Percentiles rank a stretch among this genome's conserved stretches.
Evolutionary conservation across 805 yeast genomes (phyloP).

Genomic region (Allodekkera sacchari): DNA sequence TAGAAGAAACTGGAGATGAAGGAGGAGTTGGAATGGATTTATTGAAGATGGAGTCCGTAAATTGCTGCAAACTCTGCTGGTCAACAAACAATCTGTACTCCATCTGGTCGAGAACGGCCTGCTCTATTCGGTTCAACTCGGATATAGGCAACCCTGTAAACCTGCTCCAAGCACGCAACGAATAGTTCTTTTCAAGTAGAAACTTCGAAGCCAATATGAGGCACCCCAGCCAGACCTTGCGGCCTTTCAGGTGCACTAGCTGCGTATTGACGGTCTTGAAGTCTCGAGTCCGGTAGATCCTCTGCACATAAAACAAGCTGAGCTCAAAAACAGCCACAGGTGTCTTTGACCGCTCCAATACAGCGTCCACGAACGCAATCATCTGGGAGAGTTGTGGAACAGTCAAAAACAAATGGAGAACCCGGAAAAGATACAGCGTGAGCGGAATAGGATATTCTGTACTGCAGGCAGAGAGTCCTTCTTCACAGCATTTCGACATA

Average conservation of each 20-base stretch:
- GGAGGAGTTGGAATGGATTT: constrained; percentile 10
- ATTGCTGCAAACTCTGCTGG: neutral
- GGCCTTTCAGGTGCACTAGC: neutral
- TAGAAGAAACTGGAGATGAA: constrained; percentile 9
- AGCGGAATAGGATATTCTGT: neutral
- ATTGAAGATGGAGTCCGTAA: neutral
- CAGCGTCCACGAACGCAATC: constrained; percentile 5
- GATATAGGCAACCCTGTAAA: constrained; percentile 54
- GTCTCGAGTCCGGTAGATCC: constrained; percentile 4
- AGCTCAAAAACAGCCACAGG: neutral
- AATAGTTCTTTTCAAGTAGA: constrained; percentile 62
- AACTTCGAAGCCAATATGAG: constrained; percentile 68
- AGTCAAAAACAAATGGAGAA: neutral
- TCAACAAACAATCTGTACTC: constrained; percentile 52
- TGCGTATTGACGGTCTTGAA: constrained; percentile 36
- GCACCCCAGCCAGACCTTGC: constrained; percentile 59
- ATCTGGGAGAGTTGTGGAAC: neutral
- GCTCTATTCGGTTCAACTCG: constrained; percentile 44
- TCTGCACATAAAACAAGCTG: neutral
- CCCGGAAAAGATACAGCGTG: neutral
- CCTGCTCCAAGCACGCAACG: constrained; percentile 64
- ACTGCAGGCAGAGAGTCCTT: neutral
- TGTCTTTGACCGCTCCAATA: constrained; percentile 4
- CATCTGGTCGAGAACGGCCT: constrained; percentile 40
- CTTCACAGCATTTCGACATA: too few relatives aligned